Percentiles rank a stretch among this genome's conserved stretches.
phyloP scores from a whole-genome alignment of 2,329 filamentous ascomycete genomes.

The Escovopsis sp. region DNA sequence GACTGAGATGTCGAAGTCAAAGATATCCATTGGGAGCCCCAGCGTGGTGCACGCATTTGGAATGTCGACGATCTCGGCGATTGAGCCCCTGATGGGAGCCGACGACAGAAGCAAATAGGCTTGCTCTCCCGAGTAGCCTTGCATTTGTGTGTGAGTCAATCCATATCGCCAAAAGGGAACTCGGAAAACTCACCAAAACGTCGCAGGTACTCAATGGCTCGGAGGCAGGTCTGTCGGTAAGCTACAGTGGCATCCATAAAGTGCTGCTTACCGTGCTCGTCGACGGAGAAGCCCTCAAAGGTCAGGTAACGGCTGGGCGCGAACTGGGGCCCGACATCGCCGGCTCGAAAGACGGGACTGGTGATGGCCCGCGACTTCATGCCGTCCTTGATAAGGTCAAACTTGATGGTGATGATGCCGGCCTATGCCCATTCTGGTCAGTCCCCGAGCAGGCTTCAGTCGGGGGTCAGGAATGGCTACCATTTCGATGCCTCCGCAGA shows the following conservation, averaged over 20 bases:
- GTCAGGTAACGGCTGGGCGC: conserved; percentile 49
- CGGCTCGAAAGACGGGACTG: conserved; percentile 71
- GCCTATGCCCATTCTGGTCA: conserved; percentile 27
- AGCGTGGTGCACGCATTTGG: conserved; percentile 85
- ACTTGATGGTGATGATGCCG: conserved; percentile 78
- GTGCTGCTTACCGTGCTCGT: conserved; percentile 77
- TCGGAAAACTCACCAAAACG: conserved; percentile 15
- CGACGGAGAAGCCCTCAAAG: conserved; percentile 68
- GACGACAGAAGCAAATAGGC: conserved; percentile 75
- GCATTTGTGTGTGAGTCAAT: neutral
- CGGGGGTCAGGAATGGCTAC: neutral
- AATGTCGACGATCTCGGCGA: conserved; percentile 82
- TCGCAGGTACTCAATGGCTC: conserved; percentile 24
- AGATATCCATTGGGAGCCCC: conserved; percentile 83
- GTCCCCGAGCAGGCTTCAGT: too few species aligned
- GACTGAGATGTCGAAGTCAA: conserved; percentile 72
- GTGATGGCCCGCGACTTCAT: conserved; percentile 62
- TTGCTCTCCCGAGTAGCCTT: conserved; percentile 59
- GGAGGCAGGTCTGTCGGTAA: conserved; percentile 66
- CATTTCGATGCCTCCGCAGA: conserved; percentile 88
- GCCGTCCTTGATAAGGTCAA: conserved; percentile 73
- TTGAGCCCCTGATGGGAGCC: conserved; percentile 74
- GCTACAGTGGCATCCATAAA: conserved; percentile 78
- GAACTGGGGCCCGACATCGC: conserved; percentile 79
- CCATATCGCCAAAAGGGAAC: neutral